Evolutionary conservation across 768 basidiomycete genomes (phyloP).

Genomic region (Tulasnella sp.): DNA sequence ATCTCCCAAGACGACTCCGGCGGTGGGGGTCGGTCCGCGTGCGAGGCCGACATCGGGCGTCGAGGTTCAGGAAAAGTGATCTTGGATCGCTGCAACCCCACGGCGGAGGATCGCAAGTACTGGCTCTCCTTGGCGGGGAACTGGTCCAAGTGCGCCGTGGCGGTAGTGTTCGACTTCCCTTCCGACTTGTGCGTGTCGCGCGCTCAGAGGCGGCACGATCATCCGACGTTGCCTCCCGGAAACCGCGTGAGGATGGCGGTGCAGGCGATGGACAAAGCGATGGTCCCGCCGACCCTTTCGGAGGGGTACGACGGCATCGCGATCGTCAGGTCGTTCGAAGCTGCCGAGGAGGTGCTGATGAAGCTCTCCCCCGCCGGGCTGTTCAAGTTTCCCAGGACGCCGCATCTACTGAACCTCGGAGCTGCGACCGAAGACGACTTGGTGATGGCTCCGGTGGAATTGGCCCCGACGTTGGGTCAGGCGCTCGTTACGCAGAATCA

Average conservation of each 20-base stretch:
- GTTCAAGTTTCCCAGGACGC: slow-evolving; percentile 50
- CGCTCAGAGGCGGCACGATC: slow-evolving; percentile 45
- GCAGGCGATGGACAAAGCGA: slow-evolving; percentile 38
- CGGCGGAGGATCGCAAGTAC: slow-evolving; percentile 33
- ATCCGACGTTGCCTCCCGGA: slow-evolving; percentile 48
- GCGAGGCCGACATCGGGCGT: slow-evolving; percentile 41
- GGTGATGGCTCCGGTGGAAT: neutral
- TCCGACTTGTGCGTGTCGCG: slow-evolving; percentile 38
- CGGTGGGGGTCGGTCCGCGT: slow-evolving; percentile 35
- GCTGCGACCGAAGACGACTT: slow-evolving; percentile 45
- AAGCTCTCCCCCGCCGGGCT: slow-evolving; percentile 34
- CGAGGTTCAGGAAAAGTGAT: slow-evolving; percentile 29
- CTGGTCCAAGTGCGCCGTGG: slow-evolving; percentile 37
- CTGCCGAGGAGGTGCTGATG: slow-evolving; percentile 36
- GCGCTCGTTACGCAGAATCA: slow-evolving; percentile 19
- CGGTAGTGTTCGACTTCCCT: slow-evolving; percentile 48
- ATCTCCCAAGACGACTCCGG: slow-evolving; percentile 44
- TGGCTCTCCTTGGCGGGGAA: slow-evolving; percentile 41
- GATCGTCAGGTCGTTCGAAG: slow-evolving; percentile 38
- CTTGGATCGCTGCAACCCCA: slow-evolving; percentile 47
- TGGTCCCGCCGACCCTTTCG: slow-evolving; percentile 34
- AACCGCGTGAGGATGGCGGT: slow-evolving; percentile 43
- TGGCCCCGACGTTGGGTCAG: neutral
- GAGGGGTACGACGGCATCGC: slow-evolving; percentile 46
- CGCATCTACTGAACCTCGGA: slow-evolving; percentile 47